Evolutionary conservation across 2,329 filamentous ascomycete species (phyloP), one percentile per base, ranked within the genome.

Genomic region (Penicillium sp.): DNA sequence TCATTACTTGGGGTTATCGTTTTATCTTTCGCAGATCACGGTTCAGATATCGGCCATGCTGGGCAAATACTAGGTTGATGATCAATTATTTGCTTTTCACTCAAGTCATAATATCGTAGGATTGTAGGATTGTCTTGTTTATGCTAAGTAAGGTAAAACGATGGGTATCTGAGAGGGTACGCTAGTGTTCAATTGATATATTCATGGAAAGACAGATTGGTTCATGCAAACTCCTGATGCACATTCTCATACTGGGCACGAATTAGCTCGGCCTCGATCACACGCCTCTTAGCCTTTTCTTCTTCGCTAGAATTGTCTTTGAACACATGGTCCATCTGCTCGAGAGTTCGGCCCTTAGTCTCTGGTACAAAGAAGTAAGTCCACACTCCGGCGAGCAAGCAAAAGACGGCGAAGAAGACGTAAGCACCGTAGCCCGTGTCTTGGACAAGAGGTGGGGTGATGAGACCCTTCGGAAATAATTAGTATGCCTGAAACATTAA

Each of bases 401-500:
- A 82, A 60, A 84, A 84, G 2, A 78, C 74, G 0, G 80, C 83
- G 60, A 87, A 88, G 75, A 88, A 87, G 45, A 85, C 74, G 64
- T 86, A 87, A 4, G 75, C 70, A 4, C 80, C 80, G 61, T 74
- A 81, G 1, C 78, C 78, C 0, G 78, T 86, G 53, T 83, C 82
- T 58, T 83, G 74, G 23, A 89, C 82, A 36, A 89, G 80, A 1
- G 86, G 81, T 0, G 87, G 87, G 0, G 86, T 88, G 29, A 89
- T 82, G 65, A 89, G 81, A 36, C 88, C 86, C 52, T 76, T 21
- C 25, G 15, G 21, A 31, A 56, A 55, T 49, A 19, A 49, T 39
- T 35, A 57, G 36, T 35, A 19, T 53, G 2, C 3, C 7, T 0
- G 59, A 72, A 74, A 10, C 3, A 41, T 13, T 2, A 17, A 23